These are phyloP conservation scores for Apiospora hydei DNA, from an alignment of 2,329 filamentous ascomycete species.

Conservation along the genomic window DNA sequence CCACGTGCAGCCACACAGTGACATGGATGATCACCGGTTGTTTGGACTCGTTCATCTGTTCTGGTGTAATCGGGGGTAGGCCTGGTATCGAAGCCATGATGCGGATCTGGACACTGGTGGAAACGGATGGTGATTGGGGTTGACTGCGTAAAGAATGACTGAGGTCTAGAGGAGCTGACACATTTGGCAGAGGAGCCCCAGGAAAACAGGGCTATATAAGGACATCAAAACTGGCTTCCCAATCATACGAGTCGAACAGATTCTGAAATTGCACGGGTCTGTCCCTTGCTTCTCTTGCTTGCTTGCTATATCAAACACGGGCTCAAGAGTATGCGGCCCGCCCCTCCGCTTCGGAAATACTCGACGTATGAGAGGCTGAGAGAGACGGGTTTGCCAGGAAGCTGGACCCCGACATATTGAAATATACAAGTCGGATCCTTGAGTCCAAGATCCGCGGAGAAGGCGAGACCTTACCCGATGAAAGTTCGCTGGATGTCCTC, in stretches of 20 bases:
- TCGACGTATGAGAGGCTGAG: neutral
- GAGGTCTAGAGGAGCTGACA: neutral
- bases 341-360: neutral
- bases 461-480: neutral
- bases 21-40: neutral
- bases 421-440: neutral
- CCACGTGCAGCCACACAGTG: neutral
- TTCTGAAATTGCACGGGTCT: neutral
- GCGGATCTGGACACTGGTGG: neutral
- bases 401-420: neutral
- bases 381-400: neutral
- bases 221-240: neutral
- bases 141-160: too few species aligned
- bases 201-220: neutral
- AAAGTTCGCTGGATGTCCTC: neutral
- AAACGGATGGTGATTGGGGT: neutral
- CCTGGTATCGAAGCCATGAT: neutral
- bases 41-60: neutral
- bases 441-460: neutral
- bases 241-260: neutral
- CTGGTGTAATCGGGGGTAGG: neutral
- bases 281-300: neutral
- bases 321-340: neutral
- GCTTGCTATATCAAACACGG: neutral
- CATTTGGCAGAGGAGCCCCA: neutral